A percentile compares a stretch with the other conserved stretches of the same genome.
phyloP scores from a whole-genome alignment of 2,329 filamentous ascomycete genomes.

The Didymella glomerata region DNA sequence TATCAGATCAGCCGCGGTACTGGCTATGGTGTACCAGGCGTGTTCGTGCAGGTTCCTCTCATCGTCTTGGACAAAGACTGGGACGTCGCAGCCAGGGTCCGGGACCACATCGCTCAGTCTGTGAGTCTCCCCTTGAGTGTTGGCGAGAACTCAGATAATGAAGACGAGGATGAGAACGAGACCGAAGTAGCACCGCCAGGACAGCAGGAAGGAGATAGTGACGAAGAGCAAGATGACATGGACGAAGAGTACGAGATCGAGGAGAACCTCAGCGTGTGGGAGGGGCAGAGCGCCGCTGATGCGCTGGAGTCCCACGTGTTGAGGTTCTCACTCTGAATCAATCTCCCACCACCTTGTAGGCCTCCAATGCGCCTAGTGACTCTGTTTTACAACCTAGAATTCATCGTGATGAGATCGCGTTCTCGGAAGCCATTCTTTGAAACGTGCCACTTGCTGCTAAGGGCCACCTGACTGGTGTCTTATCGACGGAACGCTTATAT shows the following conservation, averaged over 20 bases:
- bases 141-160: background rate
- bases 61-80: background rate
- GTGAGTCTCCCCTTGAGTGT: background rate
- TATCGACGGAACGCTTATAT: too few species aligned
- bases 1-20: background rate
- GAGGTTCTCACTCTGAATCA: background rate
- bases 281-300: background rate
- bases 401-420: background rate
- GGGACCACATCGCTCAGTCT: background rate
- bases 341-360: background rate
- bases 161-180: background rate
- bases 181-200: background rate
- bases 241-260: background rate
- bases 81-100: background rate
- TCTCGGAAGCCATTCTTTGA: background rate
- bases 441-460: too few species aligned
- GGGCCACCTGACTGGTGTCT: too few species aligned
- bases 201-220: background rate
- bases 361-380: background rate
- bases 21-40: background rate
- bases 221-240: background rate
- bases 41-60: background rate
- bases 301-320: background rate
- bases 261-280: background rate
- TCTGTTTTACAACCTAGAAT: background rate